phyloP scores from a whole-genome alignment of 2,329 filamentous ascomycete genomes.

The Penicillium nordicum region DNA sequence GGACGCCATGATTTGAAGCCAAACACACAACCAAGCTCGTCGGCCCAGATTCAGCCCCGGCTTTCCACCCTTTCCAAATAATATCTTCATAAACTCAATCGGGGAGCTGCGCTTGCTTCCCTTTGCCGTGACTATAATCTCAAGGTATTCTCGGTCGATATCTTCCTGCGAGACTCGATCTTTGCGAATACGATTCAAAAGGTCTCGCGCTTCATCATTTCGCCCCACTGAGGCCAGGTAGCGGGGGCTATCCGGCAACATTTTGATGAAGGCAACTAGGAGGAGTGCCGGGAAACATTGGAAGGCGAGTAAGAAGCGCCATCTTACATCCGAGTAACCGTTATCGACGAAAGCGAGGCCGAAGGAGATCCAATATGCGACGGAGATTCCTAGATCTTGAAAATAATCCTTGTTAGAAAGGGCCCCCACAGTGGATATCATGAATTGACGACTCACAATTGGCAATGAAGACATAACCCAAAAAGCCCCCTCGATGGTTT shows the following conservation, averaged over 20 bases:
- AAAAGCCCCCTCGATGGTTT: conserved; percentile 46
- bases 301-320: conserved; percentile 36
- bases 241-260: conserved; percentile 34
- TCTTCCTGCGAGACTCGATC: conserved; percentile 19
- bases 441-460: conserved; percentile 37
- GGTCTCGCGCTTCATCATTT: conserved; percentile 48
- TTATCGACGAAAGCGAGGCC: conserved; percentile 35
- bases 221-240: conserved; percentile 34
- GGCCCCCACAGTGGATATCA: background rate
- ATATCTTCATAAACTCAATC: conserved; percentile 38
- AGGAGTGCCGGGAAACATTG: conserved; percentile 34
- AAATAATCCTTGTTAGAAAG: background rate
- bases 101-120: conserved; percentile 36
- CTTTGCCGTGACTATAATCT: conserved; percentile 35
- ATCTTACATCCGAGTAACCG: conserved; percentile 34
- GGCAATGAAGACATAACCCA: conserved; percentile 52
- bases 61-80: conserved; percentile 33
- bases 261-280: conserved; percentile 28
- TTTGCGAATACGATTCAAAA: conserved; percentile 41
- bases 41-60: conserved; percentile 35
- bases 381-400: conserved; percentile 47
- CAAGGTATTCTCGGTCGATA: conserved; percentile 34
- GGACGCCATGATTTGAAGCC: conserved; percentile 46
- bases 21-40: conserved; percentile 45
- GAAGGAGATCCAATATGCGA: conserved; percentile 39